Conservation (phyloP, 805 yeast genomes). For the Blastobotrys americana region DNA sequence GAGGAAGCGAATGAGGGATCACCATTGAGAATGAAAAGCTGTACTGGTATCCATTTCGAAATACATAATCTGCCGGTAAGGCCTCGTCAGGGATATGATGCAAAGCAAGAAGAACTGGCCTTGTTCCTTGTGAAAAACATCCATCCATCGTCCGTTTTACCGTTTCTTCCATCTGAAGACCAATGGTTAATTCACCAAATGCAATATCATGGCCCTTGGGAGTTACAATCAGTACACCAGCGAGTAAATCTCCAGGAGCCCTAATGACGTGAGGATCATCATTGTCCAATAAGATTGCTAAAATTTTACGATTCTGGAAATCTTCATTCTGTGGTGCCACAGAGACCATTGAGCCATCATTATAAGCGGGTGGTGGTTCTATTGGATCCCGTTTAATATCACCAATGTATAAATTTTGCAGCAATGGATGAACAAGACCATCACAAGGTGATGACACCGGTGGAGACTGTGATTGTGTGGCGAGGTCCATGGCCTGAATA, state of each 20-base stretch:
- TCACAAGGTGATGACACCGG: no score
- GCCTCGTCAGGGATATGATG: background rate
- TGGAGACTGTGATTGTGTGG: no score
- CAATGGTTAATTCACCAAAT: background rate
- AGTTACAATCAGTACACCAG: background rate
- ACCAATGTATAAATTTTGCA: no score
- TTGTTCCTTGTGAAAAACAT: background rate
- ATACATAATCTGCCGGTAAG: background rate
- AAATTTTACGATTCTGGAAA: background rate
- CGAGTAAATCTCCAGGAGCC: background rate
- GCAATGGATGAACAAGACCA: no score
- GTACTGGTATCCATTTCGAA: background rate
- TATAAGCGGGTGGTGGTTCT: background rate
- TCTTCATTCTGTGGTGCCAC: background rate
- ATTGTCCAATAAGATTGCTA: background rate
- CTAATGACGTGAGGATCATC: background rate
- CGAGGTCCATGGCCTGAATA: no score
- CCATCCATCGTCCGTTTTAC: background rate
- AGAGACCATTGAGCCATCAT: background rate
- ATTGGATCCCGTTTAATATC: no score
- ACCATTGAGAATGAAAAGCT: background rate
- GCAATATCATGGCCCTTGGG: background rate
- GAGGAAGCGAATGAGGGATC: background rate
- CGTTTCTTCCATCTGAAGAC: background rate
- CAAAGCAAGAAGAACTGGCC: background rate